A percentile compares a stretch with the other conserved stretches of the same genome.
These are phyloP conservation scores for Coniosporium apollinis DNA, from an alignment of 495 filamentous ascomycete genomes.

Conservation along the genomic window DNA sequence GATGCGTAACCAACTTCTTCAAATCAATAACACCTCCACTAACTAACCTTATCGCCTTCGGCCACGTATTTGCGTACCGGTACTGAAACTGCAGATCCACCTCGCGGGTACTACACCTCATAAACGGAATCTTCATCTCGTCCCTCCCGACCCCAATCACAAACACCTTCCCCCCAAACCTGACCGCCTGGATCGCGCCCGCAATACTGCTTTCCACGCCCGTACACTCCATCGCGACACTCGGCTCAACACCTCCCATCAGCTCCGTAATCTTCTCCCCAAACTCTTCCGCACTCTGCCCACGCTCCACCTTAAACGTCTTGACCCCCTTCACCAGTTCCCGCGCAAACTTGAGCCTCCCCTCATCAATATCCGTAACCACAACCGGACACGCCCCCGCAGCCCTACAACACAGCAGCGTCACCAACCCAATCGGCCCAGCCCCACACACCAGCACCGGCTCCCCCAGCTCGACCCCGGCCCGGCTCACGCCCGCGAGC, in stretches of 20 bases:
- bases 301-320: slow-evolving; percentile 59
- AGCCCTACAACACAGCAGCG: slow-evolving; percentile 61
- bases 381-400: slow-evolving; percentile 75
- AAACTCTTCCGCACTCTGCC: slow-evolving; percentile 48
- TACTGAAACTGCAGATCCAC: slow-evolving; percentile 94
- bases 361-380: slow-evolving; percentile 84
- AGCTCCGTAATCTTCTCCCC: slow-evolving; percentile 46
- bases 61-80: slow-evolving; percentile 90
- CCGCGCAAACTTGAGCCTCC: slow-evolving; percentile 67
- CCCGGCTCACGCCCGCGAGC: slow-evolving; percentile 67
- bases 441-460: slow-evolving; percentile 75
- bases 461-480: slow-evolving; percentile 63
- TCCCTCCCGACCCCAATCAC: slow-evolving; percentile 86
- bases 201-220: slow-evolving; percentile 80
- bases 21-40: slow-evolving; percentile 69
- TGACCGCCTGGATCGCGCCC: slow-evolving; percentile 70
- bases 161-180: slow-evolving; percentile 89
- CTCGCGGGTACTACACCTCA: slow-evolving; percentile 76
- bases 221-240: slow-evolving; percentile 73
- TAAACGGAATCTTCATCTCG: slow-evolving; percentile 87
- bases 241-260: slow-evolving; percentile 56
- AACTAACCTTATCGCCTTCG: slow-evolving; percentile 73
- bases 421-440: slow-evolving; percentile 79
- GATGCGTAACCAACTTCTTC: slow-evolving; percentile 69
- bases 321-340: slow-evolving; percentile 52